Percentiles rank a stretch among this genome's conserved stretches.
These are phyloP conservation scores for Fusarium robinianum DNA, from an alignment of 2,329 filamentous ascomycete genomes.

Conservation along the genomic window DNA sequence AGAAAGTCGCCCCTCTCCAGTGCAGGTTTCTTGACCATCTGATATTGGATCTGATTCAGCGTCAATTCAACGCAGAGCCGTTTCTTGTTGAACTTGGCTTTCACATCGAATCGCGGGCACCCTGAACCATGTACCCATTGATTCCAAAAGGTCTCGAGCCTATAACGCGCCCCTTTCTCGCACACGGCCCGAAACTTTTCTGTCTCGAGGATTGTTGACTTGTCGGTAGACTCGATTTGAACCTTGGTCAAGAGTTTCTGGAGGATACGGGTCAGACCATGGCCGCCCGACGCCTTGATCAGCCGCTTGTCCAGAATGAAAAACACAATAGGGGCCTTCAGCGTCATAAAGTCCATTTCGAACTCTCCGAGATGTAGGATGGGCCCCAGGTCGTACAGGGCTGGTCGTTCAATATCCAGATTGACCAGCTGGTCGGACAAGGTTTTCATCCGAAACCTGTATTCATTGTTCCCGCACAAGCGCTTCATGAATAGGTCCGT, in stretches of 20 bases:
- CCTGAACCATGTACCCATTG: slow-evolving; percentile 92
- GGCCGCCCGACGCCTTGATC: slow-evolving; percentile 79
- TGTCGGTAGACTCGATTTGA: slow-evolving; percentile 63
- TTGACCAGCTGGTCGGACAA: slow-evolving; percentile 82
- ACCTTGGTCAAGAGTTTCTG: slow-evolving; percentile 84
- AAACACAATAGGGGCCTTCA: slow-evolving; percentile 89
- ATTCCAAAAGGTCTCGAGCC: slow-evolving; percentile 87
- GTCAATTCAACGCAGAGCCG: slow-evolving; percentile 91
- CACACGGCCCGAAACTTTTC: slow-evolving; percentile 80
- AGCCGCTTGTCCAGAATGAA: slow-evolving; percentile 93
- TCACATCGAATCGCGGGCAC: slow-evolving; percentile 84
- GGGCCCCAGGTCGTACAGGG: slow-evolving; percentile 78
- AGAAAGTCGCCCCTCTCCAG: slow-evolving; percentile 78
- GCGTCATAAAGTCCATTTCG: slow-evolving; percentile 85
- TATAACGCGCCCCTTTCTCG: slow-evolving; percentile 85
- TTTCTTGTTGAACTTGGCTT: slow-evolving; percentile 96
- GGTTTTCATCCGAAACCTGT: slow-evolving; percentile 85
- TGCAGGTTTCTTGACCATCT: slow-evolving; percentile 45
- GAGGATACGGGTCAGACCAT: slow-evolving; percentile 84
- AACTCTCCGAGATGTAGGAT: slow-evolving; percentile 78
- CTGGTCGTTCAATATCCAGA: slow-evolving; percentile 79
- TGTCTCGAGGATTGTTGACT: slow-evolving; percentile 74
- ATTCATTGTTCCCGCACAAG: slow-evolving; percentile 92
- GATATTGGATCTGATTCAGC: slow-evolving; percentile 74
- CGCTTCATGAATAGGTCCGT: slow-evolving; percentile 90